Evolutionary conservation across 257 asterid genomes (phyloP).

Genomic region (Solanum commersonii): DNA sequence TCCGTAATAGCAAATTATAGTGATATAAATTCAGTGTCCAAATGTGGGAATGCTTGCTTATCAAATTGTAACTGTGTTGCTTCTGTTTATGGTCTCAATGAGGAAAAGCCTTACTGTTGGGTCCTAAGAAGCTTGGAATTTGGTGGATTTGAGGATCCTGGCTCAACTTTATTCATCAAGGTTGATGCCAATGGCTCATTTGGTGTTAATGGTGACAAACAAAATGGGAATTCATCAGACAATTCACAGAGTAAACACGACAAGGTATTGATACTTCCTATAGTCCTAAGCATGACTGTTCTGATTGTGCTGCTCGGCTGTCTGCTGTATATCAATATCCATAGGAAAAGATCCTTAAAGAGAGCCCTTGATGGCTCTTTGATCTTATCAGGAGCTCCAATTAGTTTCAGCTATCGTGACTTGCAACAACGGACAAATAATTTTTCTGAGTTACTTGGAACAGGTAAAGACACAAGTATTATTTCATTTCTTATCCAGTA

Average conservation of each 20-base stretch:
- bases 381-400: slow-evolving; percentile 63
- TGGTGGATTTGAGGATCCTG: slow-evolving; percentile 76
- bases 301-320: slow-evolving; percentile 48
- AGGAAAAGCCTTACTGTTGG: slow-evolving; percentile 85
- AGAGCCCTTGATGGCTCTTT: slow-evolving; percentile 53
- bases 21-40: slow-evolving; percentile 40
- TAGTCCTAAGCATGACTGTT: slow-evolving; percentile 58
- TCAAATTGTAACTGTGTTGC: slow-evolving; percentile 71
- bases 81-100: slow-evolving; percentile 74
- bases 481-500: not conserved
- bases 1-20: slow-evolving; percentile 74
- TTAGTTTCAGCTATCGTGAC: slow-evolving; percentile 63
- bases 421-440: slow-evolving; percentile 50
- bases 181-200: slow-evolving; percentile 39
- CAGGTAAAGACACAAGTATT: slow-evolving; percentile 32
- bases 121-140: slow-evolving; percentile 51
- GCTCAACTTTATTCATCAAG: slow-evolving; percentile 77
- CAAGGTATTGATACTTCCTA: slow-evolving; percentile 65
- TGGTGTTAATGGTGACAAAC: not conserved
- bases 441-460: slow-evolving; percentile 67
- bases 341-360: slow-evolving; percentile 37
- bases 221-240: slow-evolving; percentile 14
- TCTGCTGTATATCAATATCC: slow-evolving; percentile 42
- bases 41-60: slow-evolving; percentile 77
- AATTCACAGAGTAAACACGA: slow-evolving; percentile 15